Base-by-base conservation (phyloP, 805 yeast genomes). In the Teunomyces stri region DNA sequence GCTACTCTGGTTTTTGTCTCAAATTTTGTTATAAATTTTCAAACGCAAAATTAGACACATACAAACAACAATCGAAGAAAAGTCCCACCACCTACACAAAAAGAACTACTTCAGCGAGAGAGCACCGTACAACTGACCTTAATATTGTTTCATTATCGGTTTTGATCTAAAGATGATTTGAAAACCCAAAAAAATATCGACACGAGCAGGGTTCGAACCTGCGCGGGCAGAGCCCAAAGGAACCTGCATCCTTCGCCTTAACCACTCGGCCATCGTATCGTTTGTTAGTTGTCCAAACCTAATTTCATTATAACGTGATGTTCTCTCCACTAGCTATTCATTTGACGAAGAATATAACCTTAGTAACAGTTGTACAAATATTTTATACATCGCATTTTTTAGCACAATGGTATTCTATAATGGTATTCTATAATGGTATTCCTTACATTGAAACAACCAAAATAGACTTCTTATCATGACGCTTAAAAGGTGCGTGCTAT, bases 151-250 rank as follows among this genome's bases (percentile, higher is more conserved):
- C 12, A 5, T 7, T 13, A 15, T 3, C 12, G 9, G 13, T 5
- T 9, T 30, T 7, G 7, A 3, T 13, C 34, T 6, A 9, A 13
- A 1, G 2, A 7, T 31, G 3, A 13, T 9, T n/a, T 31, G 13
- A 20, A 28, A 16, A 34, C 6, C 16, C 53, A 62, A 70, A 70
- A 69, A 67, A 60, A 59, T 57, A 59, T 48, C 85, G 86, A 79
- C 84, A 80, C 79, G 83, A 77, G 84, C 84, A 80, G 86, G 85
- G 81, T 77, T 81, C 81, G 85, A 81, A 81, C 86, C 85, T 77
- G 84, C 84, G 86, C 84, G 85, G 84, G 85, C 80, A 76, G 73
- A 79, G 78, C 85, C 84, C 85, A 81, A 77, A 72, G 80, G 84
- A 61, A 74, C 82, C 81, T 82, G 84, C 81, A 82, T 78, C 85